Base-by-base conservation (phyloP, 148 eudicot species). In the Spergularia bocconei region DNA sequence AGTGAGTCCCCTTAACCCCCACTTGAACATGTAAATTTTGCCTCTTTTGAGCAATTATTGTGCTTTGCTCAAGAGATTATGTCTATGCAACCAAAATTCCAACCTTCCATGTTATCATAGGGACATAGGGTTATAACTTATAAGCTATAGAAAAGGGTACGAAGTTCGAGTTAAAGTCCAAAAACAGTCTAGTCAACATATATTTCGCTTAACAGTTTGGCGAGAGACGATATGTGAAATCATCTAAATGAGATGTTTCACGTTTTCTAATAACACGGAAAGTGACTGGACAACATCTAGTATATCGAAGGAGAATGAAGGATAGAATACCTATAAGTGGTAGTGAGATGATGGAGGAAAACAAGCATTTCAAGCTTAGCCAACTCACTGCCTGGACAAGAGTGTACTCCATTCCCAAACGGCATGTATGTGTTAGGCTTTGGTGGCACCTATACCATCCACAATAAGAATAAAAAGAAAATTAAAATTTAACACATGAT, bases 291-390 rank as follows among this genome's bases (percentile, higher is more conserved):
- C 36, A 29, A 29, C 36, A 29, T 29, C 36, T 29, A 29, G 36
- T 29, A 29, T 29, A 29, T 29, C 36, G 48, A 44, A 44, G 4
- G 41, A 4, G 13, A 21, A 6, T 6, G 8, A 36, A 21, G 12
- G 12, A 16, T 6, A 14, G 51, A 7, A 11, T 20, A 85, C 87
- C 87, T 82, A 71, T 70, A 85, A 20, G 80, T 77, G 55, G 79
- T 87, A 39, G 88, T 85, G 76, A 93, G 77, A 82, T 93, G 90
- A 75, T 93, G 98, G 69, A 93, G 84, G 74, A 93, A 82, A 78
- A 90, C 57, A 52, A 93, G 89, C 89, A 90, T 93, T 82, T 91
- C 93, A 65, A 93, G 90, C 83, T 93, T 93, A 52, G 98, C 98
- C 66, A 91, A 73, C 80, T 93, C 96, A 79, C 87, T 93, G 0